Conservation (phyloP, 2,329 filamentous ascomycete species). For the Fonsecaea pedrosoi region DNA sequence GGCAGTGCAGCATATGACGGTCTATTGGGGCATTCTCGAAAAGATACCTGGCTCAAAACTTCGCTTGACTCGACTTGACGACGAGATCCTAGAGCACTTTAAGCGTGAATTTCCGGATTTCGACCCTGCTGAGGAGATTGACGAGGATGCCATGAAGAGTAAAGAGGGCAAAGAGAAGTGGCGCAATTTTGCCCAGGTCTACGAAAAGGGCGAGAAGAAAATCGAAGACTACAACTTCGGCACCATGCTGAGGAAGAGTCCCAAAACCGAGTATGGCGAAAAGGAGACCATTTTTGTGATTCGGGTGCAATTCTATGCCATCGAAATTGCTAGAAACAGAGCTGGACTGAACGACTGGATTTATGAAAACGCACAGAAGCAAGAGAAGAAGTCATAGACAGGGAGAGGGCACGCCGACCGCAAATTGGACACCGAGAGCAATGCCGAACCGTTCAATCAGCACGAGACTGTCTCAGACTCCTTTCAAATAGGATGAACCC, state of each 20-base stretch:
- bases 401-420: background rate
- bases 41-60: constrained; percentile 86
- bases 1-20: constrained; percentile 94
- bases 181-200: constrained; percentile 91
- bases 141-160: constrained; percentile 98
- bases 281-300: constrained; percentile 88
- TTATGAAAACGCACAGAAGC: constrained; percentile 78
- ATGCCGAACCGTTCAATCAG: background rate
- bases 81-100: constrained; percentile 92
- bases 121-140: constrained; percentile 77
- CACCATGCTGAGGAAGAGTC: constrained; percentile 81
- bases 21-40: constrained; percentile 96
- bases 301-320: constrained; percentile 83
- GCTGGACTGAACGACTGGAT: constrained; percentile 96
- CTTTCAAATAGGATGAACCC: background rate
- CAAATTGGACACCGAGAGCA: background rate
- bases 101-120: constrained; percentile 90
- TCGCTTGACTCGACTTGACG: constrained; percentile 90
- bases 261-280: constrained; percentile 84
- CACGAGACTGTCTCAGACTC: background rate
- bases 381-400: constrained; percentile 52
- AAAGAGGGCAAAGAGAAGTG: constrained; percentile 91
- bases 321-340: constrained; percentile 80
- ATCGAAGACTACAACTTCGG: constrained; percentile 99
- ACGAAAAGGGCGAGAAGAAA: constrained; percentile 73